These are phyloP conservation scores for Podila minutissima DNA, from an alignment of 192 early-diverging fungal species.

Conservation along the genomic window DNA sequence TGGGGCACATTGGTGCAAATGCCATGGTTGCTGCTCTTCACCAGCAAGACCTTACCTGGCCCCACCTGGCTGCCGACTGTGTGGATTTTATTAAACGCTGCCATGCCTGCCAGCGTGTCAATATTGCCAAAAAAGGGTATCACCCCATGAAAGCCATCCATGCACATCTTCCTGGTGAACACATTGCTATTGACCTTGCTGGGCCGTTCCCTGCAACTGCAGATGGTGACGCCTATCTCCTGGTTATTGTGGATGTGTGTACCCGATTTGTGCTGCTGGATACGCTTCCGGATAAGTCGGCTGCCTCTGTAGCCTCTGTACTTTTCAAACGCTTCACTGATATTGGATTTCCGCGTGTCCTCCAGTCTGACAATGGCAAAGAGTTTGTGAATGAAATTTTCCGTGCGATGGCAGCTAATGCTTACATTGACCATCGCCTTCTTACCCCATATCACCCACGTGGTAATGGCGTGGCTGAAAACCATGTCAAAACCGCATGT, in stretches of 20 bases:
- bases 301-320: not conserved
- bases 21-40: no score
- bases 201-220: not conserved
- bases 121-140: no score
- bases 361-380: slow-evolving; percentile 49
- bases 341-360: slow-evolving; percentile 19
- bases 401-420: not conserved
- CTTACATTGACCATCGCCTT: slow-evolving; percentile 32
- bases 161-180: no score
- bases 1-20: no score
- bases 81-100: no score
- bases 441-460: slow-evolving; percentile 52
- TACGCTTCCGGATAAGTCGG: not conserved
- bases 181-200: not conserved
- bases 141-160: no score
- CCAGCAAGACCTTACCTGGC: no score
- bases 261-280: slow-evolving; percentile 9
- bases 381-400: slow-evolving; percentile 56
- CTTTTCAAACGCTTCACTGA: not conserved
- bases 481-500: slow-evolving; percentile 24
- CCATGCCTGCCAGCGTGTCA: no score
- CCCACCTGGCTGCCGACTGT: no score
- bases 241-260: slow-evolving; percentile 11
- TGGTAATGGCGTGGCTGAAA: slow-evolving; percentile 55
- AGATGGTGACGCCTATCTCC: not conserved